A percentile compares a stretch with the other conserved stretches of the same genome.
phyloP scores from a whole-genome alignment of 768 basidiomycete species.

The Sarcodon sp. region DNA sequence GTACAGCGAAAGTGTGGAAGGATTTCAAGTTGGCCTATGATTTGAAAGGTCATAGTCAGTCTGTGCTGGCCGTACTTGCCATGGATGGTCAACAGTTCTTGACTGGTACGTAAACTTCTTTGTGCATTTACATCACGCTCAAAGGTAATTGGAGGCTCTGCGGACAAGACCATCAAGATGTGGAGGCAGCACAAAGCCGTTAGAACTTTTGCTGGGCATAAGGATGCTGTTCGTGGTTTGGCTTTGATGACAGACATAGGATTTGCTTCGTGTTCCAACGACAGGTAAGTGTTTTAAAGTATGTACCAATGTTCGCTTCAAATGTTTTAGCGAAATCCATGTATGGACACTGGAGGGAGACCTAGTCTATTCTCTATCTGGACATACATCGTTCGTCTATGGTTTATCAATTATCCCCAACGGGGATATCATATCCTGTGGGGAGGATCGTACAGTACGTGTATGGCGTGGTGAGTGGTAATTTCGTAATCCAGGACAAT shows the following conservation, averaged over 20 bases:
- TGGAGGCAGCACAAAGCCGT: constrained; percentile 71
- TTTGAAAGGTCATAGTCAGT: constrained; percentile 77
- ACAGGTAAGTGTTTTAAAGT: constrained; percentile 41
- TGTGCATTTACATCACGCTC: not conserved
- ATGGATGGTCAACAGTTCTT: constrained; percentile 66
- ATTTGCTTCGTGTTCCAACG: constrained; percentile 94
- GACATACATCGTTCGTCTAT: constrained; percentile 97
- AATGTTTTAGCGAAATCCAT: constrained; percentile 62
- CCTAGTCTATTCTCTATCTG: constrained; percentile 65
- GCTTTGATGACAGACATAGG: constrained; percentile 74
- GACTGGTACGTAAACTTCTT: constrained; percentile 44
- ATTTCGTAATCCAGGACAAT: constrained; percentile 1
- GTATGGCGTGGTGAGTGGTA: constrained; percentile 69
- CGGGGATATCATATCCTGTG: constrained; percentile 79
- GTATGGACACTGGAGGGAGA: constrained; percentile 86
- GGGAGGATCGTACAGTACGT: constrained; percentile 88
- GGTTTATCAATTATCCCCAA: constrained; percentile 70
- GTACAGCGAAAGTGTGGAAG: constrained; percentile 92
- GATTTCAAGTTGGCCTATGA: constrained; percentile 60
- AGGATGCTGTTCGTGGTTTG: constrained; percentile 83
- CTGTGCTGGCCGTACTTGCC: constrained; percentile 88
- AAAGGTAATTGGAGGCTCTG: constrained; percentile 47
- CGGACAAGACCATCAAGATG: constrained; percentile 87
- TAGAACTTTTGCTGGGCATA: constrained; percentile 75
- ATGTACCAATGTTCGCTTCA: constrained; percentile 3